Evolutionary conservation across 129 eudicot species (phyloP).

Genomic region (Rutidosis leptorrhynchoides): DNA sequence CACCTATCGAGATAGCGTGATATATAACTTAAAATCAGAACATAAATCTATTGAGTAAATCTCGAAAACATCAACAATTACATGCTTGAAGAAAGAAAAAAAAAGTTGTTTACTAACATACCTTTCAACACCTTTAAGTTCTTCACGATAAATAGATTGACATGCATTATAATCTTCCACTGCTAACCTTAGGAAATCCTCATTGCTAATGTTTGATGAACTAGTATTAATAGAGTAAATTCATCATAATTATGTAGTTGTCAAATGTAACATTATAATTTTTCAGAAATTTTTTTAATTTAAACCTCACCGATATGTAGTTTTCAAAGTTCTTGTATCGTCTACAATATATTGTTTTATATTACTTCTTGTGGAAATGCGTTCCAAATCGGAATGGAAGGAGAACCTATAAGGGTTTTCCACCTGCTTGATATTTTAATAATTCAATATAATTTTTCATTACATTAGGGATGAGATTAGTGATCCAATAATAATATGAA

Average conservation of each 20-base stretch:
- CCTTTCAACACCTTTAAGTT: slow-evolving; percentile 69
- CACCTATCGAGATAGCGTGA: slow-evolving; percentile 49
- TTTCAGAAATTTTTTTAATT: background rate
- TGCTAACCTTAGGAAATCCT: slow-evolving; percentile 57
- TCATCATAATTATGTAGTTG: background rate
- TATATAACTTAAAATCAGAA: too few species aligned
- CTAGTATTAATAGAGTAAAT: background rate
- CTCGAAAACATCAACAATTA: too few species aligned
- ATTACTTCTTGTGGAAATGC: slow-evolving; percentile 53
- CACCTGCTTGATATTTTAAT: too few species aligned
- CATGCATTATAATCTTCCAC: slow-evolving; percentile 63
- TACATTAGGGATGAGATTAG: too few species aligned
- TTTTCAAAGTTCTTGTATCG: slow-evolving; percentile 49
- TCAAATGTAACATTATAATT: too few species aligned
- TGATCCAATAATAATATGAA: too few species aligned
- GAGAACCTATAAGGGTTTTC: slow-evolving; percentile 48
- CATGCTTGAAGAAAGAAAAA: background rate
- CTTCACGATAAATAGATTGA: slow-evolving; percentile 56
- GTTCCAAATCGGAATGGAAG: slow-evolving; percentile 48
- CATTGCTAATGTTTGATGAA: slow-evolving; percentile 39
- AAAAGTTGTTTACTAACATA: background rate
- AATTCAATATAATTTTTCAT: too few species aligned
- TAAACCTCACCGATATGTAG: slow-evolving; percentile 54
- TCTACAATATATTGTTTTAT: slow-evolving; percentile 47
- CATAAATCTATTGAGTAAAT: too few species aligned